phyloP scores from a whole-genome alignment of 495 filamentous ascomycete genomes.

The Lichina pygmaea region DNA sequence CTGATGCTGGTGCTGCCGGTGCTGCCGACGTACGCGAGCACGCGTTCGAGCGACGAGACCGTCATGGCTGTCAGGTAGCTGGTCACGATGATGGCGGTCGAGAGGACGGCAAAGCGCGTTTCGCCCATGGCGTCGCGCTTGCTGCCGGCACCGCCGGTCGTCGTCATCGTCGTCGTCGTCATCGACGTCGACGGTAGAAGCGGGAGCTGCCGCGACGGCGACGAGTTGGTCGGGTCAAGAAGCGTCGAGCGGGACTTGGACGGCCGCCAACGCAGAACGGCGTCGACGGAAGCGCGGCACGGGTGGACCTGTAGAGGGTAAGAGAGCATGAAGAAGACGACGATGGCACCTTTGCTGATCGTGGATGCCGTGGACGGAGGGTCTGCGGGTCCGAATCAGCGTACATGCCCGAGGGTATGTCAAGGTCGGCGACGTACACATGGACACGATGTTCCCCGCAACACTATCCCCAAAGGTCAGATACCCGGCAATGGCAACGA shows the following conservation, averaged over 20 bases:
- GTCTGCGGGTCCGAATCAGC: constrained; percentile 16
- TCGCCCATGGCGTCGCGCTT: constrained; percentile 44
- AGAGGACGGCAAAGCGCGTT: constrained; percentile 68
- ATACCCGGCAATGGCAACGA: constrained; percentile 87
- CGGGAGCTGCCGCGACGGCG: constrained; percentile 18
- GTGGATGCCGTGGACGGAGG: constrained; percentile 56
- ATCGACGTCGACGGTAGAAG: constrained; percentile 8
- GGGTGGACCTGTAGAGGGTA: constrained; percentile 91
- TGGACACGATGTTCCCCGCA: constrained; percentile 71
- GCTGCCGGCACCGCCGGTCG: constrained; percentile 11
- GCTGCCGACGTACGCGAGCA: constrained; percentile 83
- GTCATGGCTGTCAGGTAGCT: constrained; percentile 75
- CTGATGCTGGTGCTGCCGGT: constrained; percentile 86
- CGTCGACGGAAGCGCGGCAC: constrained; percentile 77
- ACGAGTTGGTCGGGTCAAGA: constrained; percentile 9
- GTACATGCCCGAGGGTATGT: not conserved
- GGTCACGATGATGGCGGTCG: constrained; percentile 54
- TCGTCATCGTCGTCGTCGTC: not conserved
- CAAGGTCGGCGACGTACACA: constrained; percentile 29
- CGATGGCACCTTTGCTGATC: constrained; percentile 82
- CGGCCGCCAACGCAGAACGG: constrained; percentile 77
- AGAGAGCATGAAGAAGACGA: constrained; percentile 89
- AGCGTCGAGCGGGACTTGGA: not conserved
- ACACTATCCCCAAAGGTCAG: constrained; percentile 77
- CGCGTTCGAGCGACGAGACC: constrained; percentile 66